Evolutionary conservation across 768 basidiomycete species (phyloP).

Genomic region (Podaxis sp.): DNA sequence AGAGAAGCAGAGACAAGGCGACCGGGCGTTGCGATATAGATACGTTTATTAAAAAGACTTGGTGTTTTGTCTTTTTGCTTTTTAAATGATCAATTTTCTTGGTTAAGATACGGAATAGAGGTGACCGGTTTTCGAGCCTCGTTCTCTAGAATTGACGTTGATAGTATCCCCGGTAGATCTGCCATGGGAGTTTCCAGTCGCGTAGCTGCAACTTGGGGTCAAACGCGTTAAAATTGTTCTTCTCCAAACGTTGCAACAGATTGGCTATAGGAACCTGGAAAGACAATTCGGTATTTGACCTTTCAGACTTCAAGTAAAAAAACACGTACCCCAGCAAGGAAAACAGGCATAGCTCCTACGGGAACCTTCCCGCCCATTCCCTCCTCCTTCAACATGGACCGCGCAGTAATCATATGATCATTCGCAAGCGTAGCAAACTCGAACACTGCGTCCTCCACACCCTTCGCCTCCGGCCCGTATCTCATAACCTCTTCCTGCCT

Average conservation of each 20-base stretch:
- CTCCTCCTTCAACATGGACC: conserved; percentile 61
- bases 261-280: conserved; percentile 64
- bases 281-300: conserved; percentile 17
- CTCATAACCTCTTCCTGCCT: conserved; percentile 80
- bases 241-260: conserved; percentile 67
- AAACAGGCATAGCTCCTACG: conserved; percentile 62
- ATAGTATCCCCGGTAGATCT: conserved; percentile 50
- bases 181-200: conserved; percentile 80
- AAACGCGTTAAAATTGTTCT: conserved; percentile 72
- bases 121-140: neutral
- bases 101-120: neutral
- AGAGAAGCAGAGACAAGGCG: conserved; percentile 34
- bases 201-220: conserved; percentile 57
- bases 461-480: conserved; percentile 50
- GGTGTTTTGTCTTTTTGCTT: neutral
- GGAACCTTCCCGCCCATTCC: conserved; percentile 53
- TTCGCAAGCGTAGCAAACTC: conserved; percentile 82
- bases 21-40: conserved; percentile 38
- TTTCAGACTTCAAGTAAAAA: conserved; percentile 20
- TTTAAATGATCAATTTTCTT: neutral
- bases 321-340: conserved; percentile 65
- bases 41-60: conserved; percentile 35
- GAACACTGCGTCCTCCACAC: conserved; percentile 76
- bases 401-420: conserved; percentile 75
- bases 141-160: conserved; percentile 36